Evolutionary conservation across 495 filamentous ascomycete species (phyloP), one percentile per base, ranked within the genome.

Genomic region (Neurospora africana): DNA sequence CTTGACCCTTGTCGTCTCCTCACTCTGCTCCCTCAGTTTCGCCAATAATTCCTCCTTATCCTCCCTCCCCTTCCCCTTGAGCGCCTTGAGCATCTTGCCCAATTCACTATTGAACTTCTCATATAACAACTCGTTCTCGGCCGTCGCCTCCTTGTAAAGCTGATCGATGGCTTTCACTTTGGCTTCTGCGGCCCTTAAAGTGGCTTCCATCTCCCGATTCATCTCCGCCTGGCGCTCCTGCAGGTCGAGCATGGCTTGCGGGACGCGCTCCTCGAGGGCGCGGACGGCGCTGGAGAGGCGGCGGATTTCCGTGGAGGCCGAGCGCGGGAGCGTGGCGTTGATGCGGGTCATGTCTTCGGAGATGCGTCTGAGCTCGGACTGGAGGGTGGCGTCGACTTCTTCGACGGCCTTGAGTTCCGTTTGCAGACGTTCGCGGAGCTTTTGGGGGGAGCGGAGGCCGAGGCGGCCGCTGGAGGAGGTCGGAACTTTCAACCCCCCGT

Each of bases 71-170:
- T 90, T 91, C 19, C 84, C 84, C 80, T 85, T 87, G 40, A 95
- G 86, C 10, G 89, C 91, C 76, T 87, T 90, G 23, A 92, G 84
- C 70, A 98, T 91, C 84, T 92, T 94, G 70, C 87, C 91, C 67
- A 99, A 82, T 78, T 99, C 95, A 33, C 88, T 86, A 75, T 98
- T 97, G 83, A 98, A 97, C 74, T 91, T 91, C 75, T 94, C 92
- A 79, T 98, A 98, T 44, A 98, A 84, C 68, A 95, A 88, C 81
- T 98, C 95, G 74, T 98, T 99, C 83, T 98, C 95, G 0, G 92
- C 92, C 77, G 89, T 95, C 21, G 90, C 88, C 76, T 97, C 91
- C 72, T 93, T 92, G 81, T 96, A 95, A 41, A 97, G 81, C 79
- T 95, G 92, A 78, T 98, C 94, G 40, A 98, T 87, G 47, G 92